Conservation (phyloP, 164 flowering plant genomes). For the Vitis cinerea region DNA sequence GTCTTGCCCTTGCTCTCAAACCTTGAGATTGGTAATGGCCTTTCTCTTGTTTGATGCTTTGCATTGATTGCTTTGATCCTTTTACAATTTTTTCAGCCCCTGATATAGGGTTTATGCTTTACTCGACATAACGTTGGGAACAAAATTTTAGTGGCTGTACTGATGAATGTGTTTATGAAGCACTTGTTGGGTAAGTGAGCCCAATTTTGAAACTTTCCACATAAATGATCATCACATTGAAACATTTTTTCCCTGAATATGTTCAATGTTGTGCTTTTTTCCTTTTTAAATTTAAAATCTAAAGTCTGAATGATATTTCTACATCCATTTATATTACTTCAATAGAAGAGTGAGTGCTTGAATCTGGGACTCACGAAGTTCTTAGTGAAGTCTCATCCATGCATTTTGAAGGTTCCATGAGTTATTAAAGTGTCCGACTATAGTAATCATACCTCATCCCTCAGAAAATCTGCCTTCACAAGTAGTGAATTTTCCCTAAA, state of each 20-base stretch:
- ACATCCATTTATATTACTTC: too few relatives aligned
- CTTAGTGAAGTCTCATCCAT: too few relatives aligned
- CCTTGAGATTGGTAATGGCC: slow-evolving; percentile 35
- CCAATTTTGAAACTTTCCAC: slow-evolving; percentile 22
- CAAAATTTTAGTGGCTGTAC: background rate
- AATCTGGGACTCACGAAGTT: too few relatives aligned
- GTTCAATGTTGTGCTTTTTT: background rate
- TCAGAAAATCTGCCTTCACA: too few relatives aligned
- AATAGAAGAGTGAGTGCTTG: too few relatives aligned
- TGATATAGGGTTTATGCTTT: slow-evolving; percentile 5
- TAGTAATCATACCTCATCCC: too few relatives aligned
- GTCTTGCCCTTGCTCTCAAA: slow-evolving; percentile 69
- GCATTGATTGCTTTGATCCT: background rate
- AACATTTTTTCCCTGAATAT: background rate
- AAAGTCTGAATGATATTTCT: too few relatives aligned
- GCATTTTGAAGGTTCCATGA: too few relatives aligned
- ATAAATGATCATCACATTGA: background rate
- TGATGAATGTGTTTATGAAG: slow-evolving; percentile 2
- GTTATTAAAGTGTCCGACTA: too few relatives aligned
- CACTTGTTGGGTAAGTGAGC: slow-evolving; percentile 14
- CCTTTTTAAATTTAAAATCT: too few relatives aligned
- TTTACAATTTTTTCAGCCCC: slow-evolving; percentile 15
- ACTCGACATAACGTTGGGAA: too few relatives aligned
- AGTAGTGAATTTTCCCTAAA: too few relatives aligned
- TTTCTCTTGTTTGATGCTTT: background rate